These are phyloP conservation scores for Rhinocladiella similis DNA, from an alignment of 2,329 filamentous ascomycete genomes.

Conservation along the genomic window DNA sequence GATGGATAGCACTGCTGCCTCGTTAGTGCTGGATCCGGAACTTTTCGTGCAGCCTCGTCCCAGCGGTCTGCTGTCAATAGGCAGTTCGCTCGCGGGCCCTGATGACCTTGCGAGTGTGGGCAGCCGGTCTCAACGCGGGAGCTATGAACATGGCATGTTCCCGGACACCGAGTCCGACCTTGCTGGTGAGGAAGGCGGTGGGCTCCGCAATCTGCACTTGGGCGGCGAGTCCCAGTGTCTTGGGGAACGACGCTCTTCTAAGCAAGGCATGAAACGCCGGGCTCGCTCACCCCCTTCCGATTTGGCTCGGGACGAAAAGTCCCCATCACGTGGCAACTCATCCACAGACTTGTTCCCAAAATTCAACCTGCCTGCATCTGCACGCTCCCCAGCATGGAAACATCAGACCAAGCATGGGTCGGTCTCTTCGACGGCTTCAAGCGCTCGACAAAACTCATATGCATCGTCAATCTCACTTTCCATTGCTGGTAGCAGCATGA, in stretches of 20 bases:
- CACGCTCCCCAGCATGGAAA: conserved; percentile 54
- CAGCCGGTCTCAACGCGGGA: conserved; percentile 58
- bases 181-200: conserved; percentile 39
- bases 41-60: conserved; percentile 37
- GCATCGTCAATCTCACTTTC: conserved; percentile 62
- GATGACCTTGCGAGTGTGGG: conserved; percentile 54
- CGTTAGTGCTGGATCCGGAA: conserved; percentile 43
- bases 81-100: conserved; percentile 45
- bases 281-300: conserved; percentile 65
- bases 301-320: conserved; percentile 39
- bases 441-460: conserved; percentile 62
- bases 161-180: conserved; percentile 48
- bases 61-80: conserved; percentile 46
- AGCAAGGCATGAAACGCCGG: conserved; percentile 62
- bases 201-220: conserved; percentile 38
- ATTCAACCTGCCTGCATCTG: conserved; percentile 25
- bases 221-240: conserved; percentile 39
- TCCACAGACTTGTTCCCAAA: conserved; percentile 14
- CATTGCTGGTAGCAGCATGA: conserved; percentile 62
- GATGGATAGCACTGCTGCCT: conserved; percentile 42
- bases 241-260: conserved; percentile 38
- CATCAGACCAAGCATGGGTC: conserved; percentile 61
- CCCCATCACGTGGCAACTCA: conserved; percentile 28
- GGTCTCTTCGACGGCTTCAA: conserved; percentile 65
- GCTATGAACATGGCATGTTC: conserved; percentile 62